Evolutionary conservation across 2,329 filamentous ascomycete species (phyloP).

Genomic region (Fusarium sp.): DNA sequence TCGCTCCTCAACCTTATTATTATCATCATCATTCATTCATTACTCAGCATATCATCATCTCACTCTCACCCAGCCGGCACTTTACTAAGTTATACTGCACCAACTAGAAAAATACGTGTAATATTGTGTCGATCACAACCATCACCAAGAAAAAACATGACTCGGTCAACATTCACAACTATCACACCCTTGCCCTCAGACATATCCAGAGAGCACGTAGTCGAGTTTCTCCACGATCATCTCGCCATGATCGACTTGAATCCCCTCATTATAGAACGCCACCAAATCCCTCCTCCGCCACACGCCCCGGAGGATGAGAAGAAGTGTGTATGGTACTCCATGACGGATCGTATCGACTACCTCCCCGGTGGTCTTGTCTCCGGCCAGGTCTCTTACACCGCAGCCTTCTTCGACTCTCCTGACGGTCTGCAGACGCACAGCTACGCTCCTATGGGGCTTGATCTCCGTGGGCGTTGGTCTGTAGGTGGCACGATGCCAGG

Average conservation of each 20-base stretch:
- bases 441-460: constrained; percentile 83
- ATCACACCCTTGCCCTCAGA: constrained; percentile 79
- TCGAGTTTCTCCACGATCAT: constrained; percentile 82
- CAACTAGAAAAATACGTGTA: neutral
- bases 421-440: constrained; percentile 83
- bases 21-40: neutral
- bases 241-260: constrained; percentile 88
- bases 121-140: constrained; percentile 17
- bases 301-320: constrained; percentile 77
- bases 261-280: constrained; percentile 79
- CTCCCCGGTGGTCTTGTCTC: constrained; percentile 72
- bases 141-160: constrained; percentile 29
- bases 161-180: constrained; percentile 74
- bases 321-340: constrained; percentile 78
- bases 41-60: constrained; percentile 10
- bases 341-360: constrained; percentile 81
- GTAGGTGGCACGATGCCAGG: constrained; percentile 77
- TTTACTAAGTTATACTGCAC: neutral
- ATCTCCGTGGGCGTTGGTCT: constrained; percentile 82
- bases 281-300: constrained; percentile 72
- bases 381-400: constrained; percentile 79
- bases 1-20: neutral
- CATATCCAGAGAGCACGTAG: constrained; percentile 74
- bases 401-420: constrained; percentile 79
- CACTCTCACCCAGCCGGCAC: neutral